Conservation (phyloP, 2,329 filamentous ascomycete genomes). For the Paraphoma sp. region DNA sequence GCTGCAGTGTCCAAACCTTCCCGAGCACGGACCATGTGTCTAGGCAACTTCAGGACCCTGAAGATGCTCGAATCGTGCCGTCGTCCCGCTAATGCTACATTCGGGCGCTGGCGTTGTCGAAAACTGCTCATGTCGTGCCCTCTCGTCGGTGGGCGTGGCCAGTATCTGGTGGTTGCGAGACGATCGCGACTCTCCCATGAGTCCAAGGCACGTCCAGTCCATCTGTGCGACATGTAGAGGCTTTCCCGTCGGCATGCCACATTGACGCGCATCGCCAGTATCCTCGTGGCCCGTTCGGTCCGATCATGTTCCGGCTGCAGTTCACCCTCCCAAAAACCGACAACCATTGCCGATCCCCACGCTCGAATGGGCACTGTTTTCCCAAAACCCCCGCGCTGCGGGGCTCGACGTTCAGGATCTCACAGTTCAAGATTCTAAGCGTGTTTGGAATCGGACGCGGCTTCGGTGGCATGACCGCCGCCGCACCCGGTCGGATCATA, state of each 20-base stretch:
- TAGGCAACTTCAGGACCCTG: not conserved
- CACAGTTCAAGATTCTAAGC: not conserved
- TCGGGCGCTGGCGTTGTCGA: not conserved
- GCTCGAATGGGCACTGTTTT: not conserved
- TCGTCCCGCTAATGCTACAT: not conserved
- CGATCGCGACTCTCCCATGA: too few species aligned
- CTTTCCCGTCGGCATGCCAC: not conserved
- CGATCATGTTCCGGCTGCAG: not conserved
- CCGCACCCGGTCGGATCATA: not conserved
- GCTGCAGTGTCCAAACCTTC: not conserved
- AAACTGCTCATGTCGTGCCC: not conserved
- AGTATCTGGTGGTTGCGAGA: not conserved
- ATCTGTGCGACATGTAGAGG: not conserved
- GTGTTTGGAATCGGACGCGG: not conserved
- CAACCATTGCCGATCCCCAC: not conserved
- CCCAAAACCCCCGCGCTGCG: too few species aligned
- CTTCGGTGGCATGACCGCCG: not conserved
- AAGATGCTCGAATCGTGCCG: not conserved
- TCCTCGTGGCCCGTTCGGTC: not conserved
- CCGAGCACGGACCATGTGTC: not conserved
- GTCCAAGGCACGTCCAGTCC: too few species aligned
- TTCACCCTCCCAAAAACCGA: not conserved
- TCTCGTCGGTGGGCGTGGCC: not conserved
- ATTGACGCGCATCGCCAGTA: not conserved
- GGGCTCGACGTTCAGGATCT: not conserved